Evolutionary conservation across 2,329 filamentous ascomycete genomes (phyloP).

Genomic region (Diaporthe caulivora): DNA sequence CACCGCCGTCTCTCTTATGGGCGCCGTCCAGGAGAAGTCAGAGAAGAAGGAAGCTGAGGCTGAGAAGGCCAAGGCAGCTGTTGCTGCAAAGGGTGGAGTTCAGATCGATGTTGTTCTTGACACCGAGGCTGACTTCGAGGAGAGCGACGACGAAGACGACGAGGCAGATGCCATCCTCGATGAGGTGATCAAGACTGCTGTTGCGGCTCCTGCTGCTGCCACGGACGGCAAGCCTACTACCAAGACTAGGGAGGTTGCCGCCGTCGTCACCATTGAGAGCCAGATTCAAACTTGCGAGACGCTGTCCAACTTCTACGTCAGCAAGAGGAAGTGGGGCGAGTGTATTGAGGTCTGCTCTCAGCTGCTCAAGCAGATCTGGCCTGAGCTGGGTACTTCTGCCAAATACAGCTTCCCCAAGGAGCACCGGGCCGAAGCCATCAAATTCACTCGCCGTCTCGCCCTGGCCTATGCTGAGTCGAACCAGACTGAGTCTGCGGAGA

Average conservation of each 20-base stretch:
- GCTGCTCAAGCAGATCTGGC: slow-evolving; percentile 41
- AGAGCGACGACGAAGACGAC: slow-evolving; percentile 36
- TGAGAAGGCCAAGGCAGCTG: slow-evolving; percentile 36
- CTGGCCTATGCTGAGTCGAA: slow-evolving; percentile 40
- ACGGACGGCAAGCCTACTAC: neutral
- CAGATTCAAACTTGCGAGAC: slow-evolving; percentile 40
- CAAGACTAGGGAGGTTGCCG: slow-evolving; percentile 38
- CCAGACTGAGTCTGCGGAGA: slow-evolving; percentile 43
- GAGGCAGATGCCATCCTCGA: slow-evolving; percentile 39
- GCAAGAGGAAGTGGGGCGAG: slow-evolving; percentile 39
- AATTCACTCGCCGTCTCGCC: slow-evolving; percentile 40
- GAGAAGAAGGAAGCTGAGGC: slow-evolving; percentile 38
- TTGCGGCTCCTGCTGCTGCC: slow-evolving; percentile 24
- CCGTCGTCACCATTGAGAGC: slow-evolving; percentile 38
- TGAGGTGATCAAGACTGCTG: slow-evolving; percentile 37
- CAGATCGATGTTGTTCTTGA: slow-evolving; percentile 35
- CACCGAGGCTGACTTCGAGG: slow-evolving; percentile 34
- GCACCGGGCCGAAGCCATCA: slow-evolving; percentile 38
- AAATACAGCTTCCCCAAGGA: slow-evolving; percentile 40
- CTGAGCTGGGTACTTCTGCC: slow-evolving; percentile 38
- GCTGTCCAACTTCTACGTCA: slow-evolving; percentile 38
- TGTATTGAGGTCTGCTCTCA: slow-evolving; percentile 38
- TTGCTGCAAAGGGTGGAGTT: slow-evolving; percentile 33
- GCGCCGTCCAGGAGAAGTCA: slow-evolving; percentile 37
- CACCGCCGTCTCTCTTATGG: slow-evolving; percentile 39